Base-by-base conservation (phyloP, 768 basidiomycete genomes). In the Porphyrellus cyaneotinctus region DNA sequence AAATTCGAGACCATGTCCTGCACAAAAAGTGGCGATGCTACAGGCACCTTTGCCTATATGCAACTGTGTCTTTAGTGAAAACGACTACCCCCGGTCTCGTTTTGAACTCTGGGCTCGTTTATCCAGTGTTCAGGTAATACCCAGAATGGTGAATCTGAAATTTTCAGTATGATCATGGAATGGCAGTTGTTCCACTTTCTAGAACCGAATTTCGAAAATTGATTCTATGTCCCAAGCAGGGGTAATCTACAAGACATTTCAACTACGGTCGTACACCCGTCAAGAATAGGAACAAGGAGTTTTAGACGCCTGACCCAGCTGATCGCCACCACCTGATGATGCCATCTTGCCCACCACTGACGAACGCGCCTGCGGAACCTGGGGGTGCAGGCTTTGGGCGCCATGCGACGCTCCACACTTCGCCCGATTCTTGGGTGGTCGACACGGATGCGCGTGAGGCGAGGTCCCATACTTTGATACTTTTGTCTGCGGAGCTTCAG, bases 371-470 rank as follows among this genome's bases (percentile, higher is more conserved):
- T 3, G 82, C 78, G 2, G 75, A 75, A 1, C 80, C 81, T 10
- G 71, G 63, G 2, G 78, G 73, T 4, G 86, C 70, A 17, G 80
- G 75, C 60, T 76, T 80, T 7, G 87, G 88, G 33, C 83, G 74
- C 90, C 91, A 92, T 6, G 86, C 82, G 2, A 91, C 87, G 14
- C 81, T 76, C 91, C 91, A 93, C 2, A 93, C 87, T 61, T 91
- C 89, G 20, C 85, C 85, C 1, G 80, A 80, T 49, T 91, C 89
- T 64, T 87, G 82, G 7, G 87, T 75, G 0, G 88, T 91, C 20
- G 85, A 88, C 18, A 92, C 88, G 12, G 82, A 81, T 1, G 83
- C 74, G 6, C 88, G 83, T 7, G 88, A 79, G 4, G 76, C 79
- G 47, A 92, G 78, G 60, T 94, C 91, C 91, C 91, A 94, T 9